These are phyloP conservation scores for Geotrichum armillariae DNA, from an alignment of 1,139 yeast genomes.

Conservation along the genomic window DNA sequence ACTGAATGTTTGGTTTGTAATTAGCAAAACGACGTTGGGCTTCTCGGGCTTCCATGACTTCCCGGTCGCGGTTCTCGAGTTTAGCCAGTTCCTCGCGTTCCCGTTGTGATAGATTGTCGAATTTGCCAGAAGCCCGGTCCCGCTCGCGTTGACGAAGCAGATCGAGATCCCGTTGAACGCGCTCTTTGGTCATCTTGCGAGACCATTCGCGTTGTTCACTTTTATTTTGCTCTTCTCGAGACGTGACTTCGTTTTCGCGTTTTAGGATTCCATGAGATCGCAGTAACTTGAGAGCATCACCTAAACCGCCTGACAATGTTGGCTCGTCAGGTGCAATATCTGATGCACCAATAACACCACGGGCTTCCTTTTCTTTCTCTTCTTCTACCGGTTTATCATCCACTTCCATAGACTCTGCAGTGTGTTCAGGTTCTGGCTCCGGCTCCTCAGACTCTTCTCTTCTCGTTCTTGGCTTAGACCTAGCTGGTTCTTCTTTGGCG, in stretches of 20 bases:
- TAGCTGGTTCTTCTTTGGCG: conserved; percentile 23
- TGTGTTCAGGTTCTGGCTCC: conserved; percentile 4
- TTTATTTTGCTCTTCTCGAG: conserved; percentile 23
- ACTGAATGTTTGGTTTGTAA: conserved; percentile 64
- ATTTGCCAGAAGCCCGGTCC: conserved; percentile 32
- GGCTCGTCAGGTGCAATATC: conserved; percentile 33
- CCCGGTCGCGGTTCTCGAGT: conserved; percentile 41
- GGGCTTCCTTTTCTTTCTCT: conserved; percentile 20
- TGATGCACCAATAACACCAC: conserved; percentile 18
- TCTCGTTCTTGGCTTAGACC: conserved; percentile 21
- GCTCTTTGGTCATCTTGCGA: conserved; percentile 26
- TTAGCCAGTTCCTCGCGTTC: conserved; percentile 42
- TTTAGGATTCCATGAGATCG: conserved; percentile 47
- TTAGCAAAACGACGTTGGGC: conserved; percentile 41
- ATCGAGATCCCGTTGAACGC: conserved; percentile 34
- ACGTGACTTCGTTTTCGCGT: conserved; percentile 29
- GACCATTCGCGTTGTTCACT: conserved; percentile 36
- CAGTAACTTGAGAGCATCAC: conserved; percentile 57
- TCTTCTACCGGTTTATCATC: conserved; percentile 21
- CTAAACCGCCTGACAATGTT: conserved; percentile 52
- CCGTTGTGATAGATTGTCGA: conserved; percentile 36
- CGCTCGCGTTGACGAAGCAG: conserved; percentile 40
- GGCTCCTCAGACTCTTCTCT: conserved; percentile 17
- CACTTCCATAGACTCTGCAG: conserved; percentile 17
- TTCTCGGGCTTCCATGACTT: conserved; percentile 34